Evolutionary conservation across 2,329 filamentous ascomycete genomes (phyloP).

Genomic region (Hymenoscyphus fraxineus): DNA sequence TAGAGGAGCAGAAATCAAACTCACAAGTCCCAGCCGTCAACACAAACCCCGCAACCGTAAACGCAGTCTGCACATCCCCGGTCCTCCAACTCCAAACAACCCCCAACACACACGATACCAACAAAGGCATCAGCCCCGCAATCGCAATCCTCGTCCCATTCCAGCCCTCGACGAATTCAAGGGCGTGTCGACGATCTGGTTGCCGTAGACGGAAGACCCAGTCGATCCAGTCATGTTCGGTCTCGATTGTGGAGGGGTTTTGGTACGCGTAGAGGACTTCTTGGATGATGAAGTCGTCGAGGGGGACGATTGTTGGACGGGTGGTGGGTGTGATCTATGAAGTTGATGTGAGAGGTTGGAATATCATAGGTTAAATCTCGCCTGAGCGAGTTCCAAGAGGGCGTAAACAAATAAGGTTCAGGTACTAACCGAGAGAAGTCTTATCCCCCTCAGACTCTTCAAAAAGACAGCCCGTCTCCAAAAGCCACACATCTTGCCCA

Average conservation of each 20-base stretch:
- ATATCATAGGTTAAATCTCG: too few relatives aligned
- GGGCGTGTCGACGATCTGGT: neutral
- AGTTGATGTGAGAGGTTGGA: too few relatives aligned
- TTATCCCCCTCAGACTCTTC: neutral
- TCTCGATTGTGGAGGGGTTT: neutral
- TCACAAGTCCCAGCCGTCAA: conserved; percentile 4
- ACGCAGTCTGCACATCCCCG: conserved; percentile 1
- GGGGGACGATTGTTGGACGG: neutral
- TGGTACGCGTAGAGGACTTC: conserved; percentile 1
- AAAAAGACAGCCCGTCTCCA: neutral
- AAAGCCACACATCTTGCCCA: neutral
- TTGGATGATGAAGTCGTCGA: neutral
- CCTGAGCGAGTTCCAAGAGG: too few relatives aligned
- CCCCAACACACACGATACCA: neutral
- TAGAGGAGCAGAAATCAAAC: neutral
- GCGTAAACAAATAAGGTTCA: too few relatives aligned
- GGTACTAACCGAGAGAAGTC: neutral
- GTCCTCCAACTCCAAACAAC: conserved; percentile 4
- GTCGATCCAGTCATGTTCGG: neutral
- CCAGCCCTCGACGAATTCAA: conserved; percentile 3
- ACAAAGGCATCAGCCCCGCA: neutral
- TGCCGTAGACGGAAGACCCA: conserved; percentile 3
- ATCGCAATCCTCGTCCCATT: neutral
- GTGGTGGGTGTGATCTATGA: neutral
- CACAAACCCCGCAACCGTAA: conserved; percentile 8